Evolutionary conservation across 495 filamentous ascomycete genomes (phyloP).

Genomic region (Penicillium lividum): DNA sequence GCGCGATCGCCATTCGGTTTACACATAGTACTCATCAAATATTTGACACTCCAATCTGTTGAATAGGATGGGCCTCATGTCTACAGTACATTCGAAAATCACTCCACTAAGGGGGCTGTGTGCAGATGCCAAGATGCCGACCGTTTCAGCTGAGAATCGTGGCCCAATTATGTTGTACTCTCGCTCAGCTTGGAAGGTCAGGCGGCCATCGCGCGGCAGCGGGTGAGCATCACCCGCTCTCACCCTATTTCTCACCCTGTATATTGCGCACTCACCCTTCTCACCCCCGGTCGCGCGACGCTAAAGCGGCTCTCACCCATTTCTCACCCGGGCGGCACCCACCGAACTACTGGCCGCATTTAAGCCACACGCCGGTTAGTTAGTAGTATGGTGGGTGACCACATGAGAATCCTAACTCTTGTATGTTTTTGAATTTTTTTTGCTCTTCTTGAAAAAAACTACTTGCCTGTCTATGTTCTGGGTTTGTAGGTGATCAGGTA

Average conservation of each 20-base stretch:
- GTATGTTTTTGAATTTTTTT: no score
- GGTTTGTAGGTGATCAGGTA: no score
- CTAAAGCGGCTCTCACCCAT: neutral
- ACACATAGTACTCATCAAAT: neutral
- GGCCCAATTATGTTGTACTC: neutral
- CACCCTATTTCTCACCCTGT: neutral
- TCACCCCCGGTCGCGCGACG: neutral
- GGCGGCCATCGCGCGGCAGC: no score
- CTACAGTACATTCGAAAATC: neutral
- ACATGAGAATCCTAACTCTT: no score
- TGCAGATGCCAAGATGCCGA: neutral
- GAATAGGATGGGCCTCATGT: neutral
- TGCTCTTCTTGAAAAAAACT: no score
- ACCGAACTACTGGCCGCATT: neutral
- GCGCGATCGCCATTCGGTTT: neutral
- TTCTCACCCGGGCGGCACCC: constrained; percentile 1
- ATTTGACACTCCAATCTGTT: neutral
- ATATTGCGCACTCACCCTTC: no score
- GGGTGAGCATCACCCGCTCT: neutral
- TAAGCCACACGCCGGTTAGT: constrained; percentile 1
- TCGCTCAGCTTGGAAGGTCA: neutral
- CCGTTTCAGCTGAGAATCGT: neutral
- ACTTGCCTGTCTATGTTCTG: no score
- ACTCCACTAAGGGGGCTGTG: neutral
- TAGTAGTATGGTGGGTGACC: neutral